Base-by-base conservation (phyloP, 2,329 filamentous ascomycete genomes). In the Macrophomina tecta region DNA sequence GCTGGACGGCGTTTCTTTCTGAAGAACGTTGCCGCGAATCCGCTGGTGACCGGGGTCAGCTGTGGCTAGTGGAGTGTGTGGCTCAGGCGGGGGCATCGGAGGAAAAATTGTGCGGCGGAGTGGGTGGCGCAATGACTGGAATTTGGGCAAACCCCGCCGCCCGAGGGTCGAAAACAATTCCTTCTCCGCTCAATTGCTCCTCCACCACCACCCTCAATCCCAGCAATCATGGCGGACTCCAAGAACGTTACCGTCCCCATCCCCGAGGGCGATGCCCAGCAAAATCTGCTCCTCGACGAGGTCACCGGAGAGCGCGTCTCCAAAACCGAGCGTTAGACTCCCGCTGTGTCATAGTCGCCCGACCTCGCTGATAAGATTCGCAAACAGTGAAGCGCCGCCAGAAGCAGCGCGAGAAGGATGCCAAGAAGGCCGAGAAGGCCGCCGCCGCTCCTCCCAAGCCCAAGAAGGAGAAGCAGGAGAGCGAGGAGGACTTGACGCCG, bases 371-470 rank as follows among this genome's bases (percentile, higher is more conserved):
- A 28, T 45, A 46, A 23, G 5, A 60, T 34, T 34, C 36, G 42
- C 45, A n/a, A 18, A 90, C 94, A 82, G 85, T 98, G 79, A 99
- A 99, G 92, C 94, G 92, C 84, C 90, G 94, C 75, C 88, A 94
- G 84, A 99, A 99, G 92, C 86, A 90, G 77, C 90, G 94, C 72
- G 88, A 94, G 80, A 89, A 87, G 81, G 93, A 96, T 69, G 91
- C 91, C 72, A 92, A 93, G 83, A 97, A 97, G 90, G 89, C 89
- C 73, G 89, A 93, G 82, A 94, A 93, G 85, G 91, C 89, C 34
- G 91, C 92, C 63, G 85, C 87, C 61, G 85, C 89, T 68, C 84
- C 87, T 42, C 85, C 87, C 48, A 84, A 85, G 70, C 82, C 87
- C 52, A 85, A 86, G 73, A 82, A 85, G 69, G 83, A 84, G 74